These are phyloP conservation scores for Saprolegnia parasitica DNA, from an alignment of 352 stramenopile species.

Conservation along the genomic window DNA sequence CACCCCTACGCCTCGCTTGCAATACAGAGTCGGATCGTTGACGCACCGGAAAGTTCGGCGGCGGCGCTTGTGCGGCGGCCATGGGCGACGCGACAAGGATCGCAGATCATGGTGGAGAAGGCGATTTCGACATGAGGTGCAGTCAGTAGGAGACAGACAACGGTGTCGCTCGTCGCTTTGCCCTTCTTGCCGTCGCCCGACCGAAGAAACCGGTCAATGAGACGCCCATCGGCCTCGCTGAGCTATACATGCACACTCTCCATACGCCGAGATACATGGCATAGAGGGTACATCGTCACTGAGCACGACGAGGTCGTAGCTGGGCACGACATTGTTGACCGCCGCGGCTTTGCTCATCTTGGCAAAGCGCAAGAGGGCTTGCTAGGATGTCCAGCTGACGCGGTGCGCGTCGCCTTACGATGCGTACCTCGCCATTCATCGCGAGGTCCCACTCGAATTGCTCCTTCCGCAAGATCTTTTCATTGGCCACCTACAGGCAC, in stretches of 20 bases:
- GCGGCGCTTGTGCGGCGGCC: slow-evolving; percentile 43
- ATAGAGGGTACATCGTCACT: slow-evolving; percentile 37
- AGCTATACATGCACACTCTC: background rate
- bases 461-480: slow-evolving; percentile 59
- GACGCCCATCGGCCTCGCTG: background rate
- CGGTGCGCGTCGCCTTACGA: background rate
- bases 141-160: slow-evolving; percentile 59
- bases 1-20: slow-evolving; percentile 24
- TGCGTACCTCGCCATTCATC: slow-evolving; percentile 39
- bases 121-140: slow-evolving; percentile 35
- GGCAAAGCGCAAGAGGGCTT: slow-evolving; percentile 27
- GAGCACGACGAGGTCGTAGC: slow-evolving; percentile 55
- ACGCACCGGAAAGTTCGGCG: background rate
- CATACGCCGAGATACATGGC: background rate
- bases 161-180: slow-evolving; percentile 12
- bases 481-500: slow-evolving; percentile 34
- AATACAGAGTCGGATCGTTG: slow-evolving; percentile 27
- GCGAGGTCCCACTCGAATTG: slow-evolving; percentile 65
- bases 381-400: background rate
- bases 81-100: slow-evolving; percentile 41
- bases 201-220: slow-evolving; percentile 13
- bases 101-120: slow-evolving; percentile 52
- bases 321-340: slow-evolving; percentile 10
- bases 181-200: slow-evolving; percentile 14
- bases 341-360: slow-evolving; percentile 7